Evolutionary conservation across 768 basidiomycete species (phyloP).

Genomic region (Hysterangium stoloniferum): DNA sequence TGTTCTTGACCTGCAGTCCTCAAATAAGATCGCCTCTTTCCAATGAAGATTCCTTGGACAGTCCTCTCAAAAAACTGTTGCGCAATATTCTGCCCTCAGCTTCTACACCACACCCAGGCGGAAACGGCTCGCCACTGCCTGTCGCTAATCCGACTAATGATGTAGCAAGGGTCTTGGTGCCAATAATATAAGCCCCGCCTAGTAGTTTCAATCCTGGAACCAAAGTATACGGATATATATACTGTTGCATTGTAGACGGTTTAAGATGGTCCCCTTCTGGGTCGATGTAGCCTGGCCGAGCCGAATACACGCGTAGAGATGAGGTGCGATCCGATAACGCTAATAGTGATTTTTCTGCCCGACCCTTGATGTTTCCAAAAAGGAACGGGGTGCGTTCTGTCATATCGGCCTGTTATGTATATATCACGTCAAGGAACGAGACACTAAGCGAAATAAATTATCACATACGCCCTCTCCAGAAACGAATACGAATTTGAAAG

Average conservation of each 20-base stretch:
- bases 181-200: slow-evolving; percentile 11
- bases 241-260: too few relatives aligned
- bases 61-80: slow-evolving; percentile 6
- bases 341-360: slow-evolving; percentile 18
- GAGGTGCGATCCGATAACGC: slow-evolving; percentile 12
- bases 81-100: slow-evolving; percentile 22
- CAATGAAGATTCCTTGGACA: too few relatives aligned
- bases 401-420: slow-evolving; percentile 17
- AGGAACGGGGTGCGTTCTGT: slow-evolving; percentile 18
- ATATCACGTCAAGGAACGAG: neutral
- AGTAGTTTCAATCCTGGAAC: neutral
- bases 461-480: slow-evolving; percentile 20
- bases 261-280: slow-evolving; percentile 6
- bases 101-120: slow-evolving; percentile 18
- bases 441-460: neutral
- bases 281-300: slow-evolving; percentile 19
- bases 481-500: slow-evolving; percentile 24
- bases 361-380: slow-evolving; percentile 23
- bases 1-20: too few relatives aligned
- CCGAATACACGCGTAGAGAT: slow-evolving; percentile 18
- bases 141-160: slow-evolving; percentile 18
- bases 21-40: too few relatives aligned
- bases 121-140: slow-evolving; percentile 19
- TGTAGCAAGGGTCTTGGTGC: slow-evolving; percentile 17
- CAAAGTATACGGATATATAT: too few relatives aligned